Conservation (phyloP, 108 stramenopile species). For the Fistulifera pelliculosa region DNA sequence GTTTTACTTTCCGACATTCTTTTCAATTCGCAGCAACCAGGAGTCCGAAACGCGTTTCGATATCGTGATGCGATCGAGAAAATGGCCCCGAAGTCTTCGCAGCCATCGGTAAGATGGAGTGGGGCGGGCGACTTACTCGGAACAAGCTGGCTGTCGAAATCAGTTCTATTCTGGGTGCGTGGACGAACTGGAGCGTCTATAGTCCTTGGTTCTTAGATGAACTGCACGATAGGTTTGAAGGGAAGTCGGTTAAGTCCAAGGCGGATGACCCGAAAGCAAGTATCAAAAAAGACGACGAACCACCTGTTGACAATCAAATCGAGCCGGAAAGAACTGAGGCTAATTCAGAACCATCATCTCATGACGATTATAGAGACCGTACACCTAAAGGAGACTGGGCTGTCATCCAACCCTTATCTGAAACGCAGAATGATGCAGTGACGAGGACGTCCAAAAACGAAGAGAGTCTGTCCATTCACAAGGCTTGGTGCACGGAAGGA, state of each 20-base stretch:
- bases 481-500: constrained; percentile 2
- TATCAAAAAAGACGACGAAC: not conserved
- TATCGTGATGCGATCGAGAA: constrained; percentile 73
- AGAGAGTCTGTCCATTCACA: constrained; percentile 1
- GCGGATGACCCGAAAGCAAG: not conserved
- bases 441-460: not conserved
- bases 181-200: constrained; percentile 83
- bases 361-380: constrained; percentile 10
- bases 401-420: constrained; percentile 1
- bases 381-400: not conserved
- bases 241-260: constrained; percentile 28
- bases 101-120: constrained; percentile 43
- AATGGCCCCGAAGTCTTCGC: constrained; percentile 78
- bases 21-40: constrained; percentile 86
- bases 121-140: constrained; percentile 58
- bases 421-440: constrained; percentile 4
- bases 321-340: not conserved
- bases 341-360: not conserved
- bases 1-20: constrained; percentile 74
- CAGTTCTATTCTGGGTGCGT: constrained; percentile 58
- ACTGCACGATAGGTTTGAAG: constrained; percentile 60
- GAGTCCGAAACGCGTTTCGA: constrained; percentile 74
- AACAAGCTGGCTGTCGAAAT: constrained; percentile 63
- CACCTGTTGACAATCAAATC: not conserved
- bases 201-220: constrained; percentile 68